Conservation (phyloP, 2,329 filamentous ascomycete genomes). For the Cladosporium phlei region DNA sequence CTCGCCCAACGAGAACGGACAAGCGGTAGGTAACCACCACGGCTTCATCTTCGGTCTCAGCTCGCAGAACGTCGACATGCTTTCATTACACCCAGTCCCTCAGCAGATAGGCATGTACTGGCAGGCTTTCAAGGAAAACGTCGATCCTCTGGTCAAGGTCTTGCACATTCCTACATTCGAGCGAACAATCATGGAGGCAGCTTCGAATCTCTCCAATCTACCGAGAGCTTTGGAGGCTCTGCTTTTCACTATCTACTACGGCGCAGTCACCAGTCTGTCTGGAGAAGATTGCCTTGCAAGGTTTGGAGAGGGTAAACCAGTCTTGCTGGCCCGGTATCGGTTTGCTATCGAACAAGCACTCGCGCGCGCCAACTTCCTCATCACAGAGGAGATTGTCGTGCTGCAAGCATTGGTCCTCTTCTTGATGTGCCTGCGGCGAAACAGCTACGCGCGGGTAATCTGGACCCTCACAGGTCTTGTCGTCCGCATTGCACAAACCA, state of each 20-base stretch:
- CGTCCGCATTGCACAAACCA: slow-evolving; percentile 55
- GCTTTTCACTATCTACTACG: slow-evolving; percentile 60
- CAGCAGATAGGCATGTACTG: slow-evolving; percentile 64
- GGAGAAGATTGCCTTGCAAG: slow-evolving; percentile 43
- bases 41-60: slow-evolving; percentile 69
- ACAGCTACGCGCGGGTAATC: slow-evolving; percentile 46
- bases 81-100: slow-evolving; percentile 59
- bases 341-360: slow-evolving; percentile 61
- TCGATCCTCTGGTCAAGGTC: slow-evolving; percentile 68
- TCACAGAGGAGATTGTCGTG: slow-evolving; percentile 57
- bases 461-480: slow-evolving; percentile 58
- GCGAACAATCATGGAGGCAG: slow-evolving; percentile 56
- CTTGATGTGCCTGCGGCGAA: slow-evolving; percentile 52
- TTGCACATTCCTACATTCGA: slow-evolving; percentile 65
- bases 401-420: slow-evolving; percentile 61
- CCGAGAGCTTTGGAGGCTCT: slow-evolving; percentile 54
- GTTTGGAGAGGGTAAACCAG: slow-evolving; percentile 50
- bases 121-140: slow-evolving; percentile 67
- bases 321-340: slow-evolving; percentile 52
- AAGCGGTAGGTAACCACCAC: slow-evolving; percentile 51
- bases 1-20: slow-evolving; percentile 36
- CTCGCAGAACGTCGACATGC: slow-evolving; percentile 64
- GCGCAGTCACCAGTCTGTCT: slow-evolving; percentile 50
- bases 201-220: slow-evolving; percentile 56
- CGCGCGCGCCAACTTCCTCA: slow-evolving; percentile 58